Evolutionary conservation across 2,329 filamentous ascomycete species (phyloP), one percentile per base, ranked within the genome.

Genomic region (Paecilomyces variotii): DNA sequence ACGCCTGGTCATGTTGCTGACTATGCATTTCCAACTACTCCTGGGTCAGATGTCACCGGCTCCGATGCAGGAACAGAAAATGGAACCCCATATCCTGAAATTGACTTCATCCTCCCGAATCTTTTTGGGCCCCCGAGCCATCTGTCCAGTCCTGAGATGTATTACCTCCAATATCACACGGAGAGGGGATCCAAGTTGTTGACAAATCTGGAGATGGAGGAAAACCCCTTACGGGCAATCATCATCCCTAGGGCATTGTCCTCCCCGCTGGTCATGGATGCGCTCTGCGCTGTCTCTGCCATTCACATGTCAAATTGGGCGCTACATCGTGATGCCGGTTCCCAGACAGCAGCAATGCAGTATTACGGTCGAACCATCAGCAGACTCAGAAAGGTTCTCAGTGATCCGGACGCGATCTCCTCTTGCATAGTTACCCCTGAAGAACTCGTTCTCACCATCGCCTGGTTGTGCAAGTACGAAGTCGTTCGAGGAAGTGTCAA

Each of bases 101-200:
- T 45, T 2, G 39, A 45, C n/a, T 24, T 45, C 19, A 45, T 45
- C 19, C 9, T 45, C 14, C 39, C 39, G 7, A 10, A 4, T 45
- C 3, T 45, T 14, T 45, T 14, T n/a, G 39, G 39, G 3, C 7
- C 39, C 39, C 39, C 19, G n/a, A n/a, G 12, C n/a, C 39, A 45
- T 24, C 14, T 73, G 10, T 69, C 71, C 1, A 55, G 63, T 7
- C 58, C 66, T 35, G 72, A 75, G 61, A 65, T 65, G 25, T 68
- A 72, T 52, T 75, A 74, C 57, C 67, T 75, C 25, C 72, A 74
- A 62, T 74, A 74, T 53, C 70, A 74, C 51, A 65, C 71, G 50
- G 70, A 72, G 57, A 60, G 65, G 54, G 72, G 70, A 4, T 74
- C 72, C 30, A 68, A 65, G 53, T 64, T 73, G 3, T 57, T 74